Conservation (phyloP, 768 basidiomycete species). For the Mycena epipterygia region DNA sequence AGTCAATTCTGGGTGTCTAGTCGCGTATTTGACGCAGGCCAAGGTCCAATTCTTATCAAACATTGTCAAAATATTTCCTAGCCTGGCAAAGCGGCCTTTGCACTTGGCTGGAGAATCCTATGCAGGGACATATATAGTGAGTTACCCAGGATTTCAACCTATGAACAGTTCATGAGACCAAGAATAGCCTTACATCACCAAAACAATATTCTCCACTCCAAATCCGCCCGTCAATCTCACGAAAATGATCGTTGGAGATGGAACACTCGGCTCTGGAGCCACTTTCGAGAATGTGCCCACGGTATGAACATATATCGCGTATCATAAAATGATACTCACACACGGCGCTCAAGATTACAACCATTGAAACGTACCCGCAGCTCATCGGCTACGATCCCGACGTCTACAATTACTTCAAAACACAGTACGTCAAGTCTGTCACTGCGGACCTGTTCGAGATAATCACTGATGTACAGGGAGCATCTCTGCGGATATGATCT, state of each 20-base stretch:
- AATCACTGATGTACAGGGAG: slow-evolving; percentile 50
- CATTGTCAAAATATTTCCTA: slow-evolving; percentile 81
- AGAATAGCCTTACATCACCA: slow-evolving; percentile 73
- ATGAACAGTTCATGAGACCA: not conserved
- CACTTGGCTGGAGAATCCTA: slow-evolving; percentile 82
- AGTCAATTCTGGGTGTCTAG: slow-evolving; percentile 37
- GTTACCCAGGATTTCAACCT: slow-evolving; percentile 34
- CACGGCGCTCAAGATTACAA: slow-evolving; percentile 56
- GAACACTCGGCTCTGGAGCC: slow-evolving; percentile 65
- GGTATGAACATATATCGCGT: slow-evolving; percentile 50
- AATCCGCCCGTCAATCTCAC: slow-evolving; percentile 78
- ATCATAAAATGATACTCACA: not conserved
- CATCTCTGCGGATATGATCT: slow-evolving; percentile 76
- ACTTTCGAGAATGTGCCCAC: slow-evolving; percentile 67
- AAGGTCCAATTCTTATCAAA: slow-evolving; percentile 81
- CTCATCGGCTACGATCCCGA: slow-evolving; percentile 78
- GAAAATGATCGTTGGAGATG: slow-evolving; percentile 80
- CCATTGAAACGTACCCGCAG: slow-evolving; percentile 81
- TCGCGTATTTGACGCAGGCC: slow-evolving; percentile 1
- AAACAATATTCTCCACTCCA: slow-evolving; percentile 72
- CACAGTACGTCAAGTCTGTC: slow-evolving; percentile 63
- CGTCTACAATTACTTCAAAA: slow-evolving; percentile 75
- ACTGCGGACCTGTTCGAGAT: not conserved
- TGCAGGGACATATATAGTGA: slow-evolving; percentile 77
- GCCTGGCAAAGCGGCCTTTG: slow-evolving; percentile 74